phyloP scores from a whole-genome alignment of 2,329 filamentous ascomycete species.

The Akanthomyces lecanii region DNA sequence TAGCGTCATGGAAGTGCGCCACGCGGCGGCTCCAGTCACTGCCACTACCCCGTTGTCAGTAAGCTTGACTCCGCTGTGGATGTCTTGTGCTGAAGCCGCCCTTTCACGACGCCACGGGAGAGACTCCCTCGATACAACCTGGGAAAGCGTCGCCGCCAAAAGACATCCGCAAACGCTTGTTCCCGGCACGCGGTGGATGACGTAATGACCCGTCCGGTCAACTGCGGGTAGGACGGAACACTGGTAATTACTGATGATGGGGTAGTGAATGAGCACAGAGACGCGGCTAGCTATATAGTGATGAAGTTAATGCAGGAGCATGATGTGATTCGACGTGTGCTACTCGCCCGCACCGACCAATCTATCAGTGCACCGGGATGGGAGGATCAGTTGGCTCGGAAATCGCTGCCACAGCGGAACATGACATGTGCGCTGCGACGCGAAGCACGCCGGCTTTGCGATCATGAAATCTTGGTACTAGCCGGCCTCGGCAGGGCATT shows the following conservation, averaged over 20 bases:
- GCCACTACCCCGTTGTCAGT: background rate
- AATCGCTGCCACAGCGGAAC: background rate
- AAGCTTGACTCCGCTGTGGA: conserved; percentile 10
- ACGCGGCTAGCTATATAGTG: no score
- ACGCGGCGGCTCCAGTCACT: conserved; percentile 10
- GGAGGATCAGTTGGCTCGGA: background rate
- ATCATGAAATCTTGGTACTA: background rate
- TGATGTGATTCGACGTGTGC: background rate
- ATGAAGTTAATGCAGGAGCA: no score
- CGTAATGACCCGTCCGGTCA: background rate
- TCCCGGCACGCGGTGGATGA: background rate
- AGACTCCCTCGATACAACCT: background rate
- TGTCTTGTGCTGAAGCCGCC: background rate
- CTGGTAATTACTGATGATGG: background rate
- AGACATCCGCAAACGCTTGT: background rate
- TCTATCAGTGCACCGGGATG: background rate
- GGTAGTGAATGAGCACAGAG: background rate
- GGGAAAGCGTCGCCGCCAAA: background rate
- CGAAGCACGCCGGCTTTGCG: background rate
- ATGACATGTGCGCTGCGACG: background rate
- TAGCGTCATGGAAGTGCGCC: conserved; percentile 8
- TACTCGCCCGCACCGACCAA: background rate
- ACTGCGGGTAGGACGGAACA: background rate
- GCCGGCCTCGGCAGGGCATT: background rate
- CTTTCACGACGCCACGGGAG: background rate